Percentiles rank a stretch among this genome's conserved stretches.
phyloP scores from a whole-genome alignment of 225 moss, liverwort and hornwort species.

The Marchantia paleacea region DNA sequence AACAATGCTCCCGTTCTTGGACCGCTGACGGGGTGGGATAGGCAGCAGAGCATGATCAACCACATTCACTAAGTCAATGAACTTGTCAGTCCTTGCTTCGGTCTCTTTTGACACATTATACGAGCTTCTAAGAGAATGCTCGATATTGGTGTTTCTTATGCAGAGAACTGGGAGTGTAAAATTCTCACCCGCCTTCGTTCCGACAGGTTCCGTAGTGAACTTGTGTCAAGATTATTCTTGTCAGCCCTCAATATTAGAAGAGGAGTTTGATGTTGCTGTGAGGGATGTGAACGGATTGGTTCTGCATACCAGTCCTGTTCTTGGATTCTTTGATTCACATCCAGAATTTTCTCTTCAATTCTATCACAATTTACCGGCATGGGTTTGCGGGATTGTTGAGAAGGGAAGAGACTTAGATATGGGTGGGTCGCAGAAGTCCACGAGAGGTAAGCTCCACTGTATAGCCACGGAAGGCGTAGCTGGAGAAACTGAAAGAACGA shows the following conservation, averaged over 20 bases:
- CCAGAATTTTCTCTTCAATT: constrained; percentile 2
- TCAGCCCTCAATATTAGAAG: constrained; percentile 7
- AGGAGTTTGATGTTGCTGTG: constrained; percentile 17
- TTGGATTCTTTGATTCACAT: not conserved
- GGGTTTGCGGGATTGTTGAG: not conserved
- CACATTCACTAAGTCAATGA: not conserved
- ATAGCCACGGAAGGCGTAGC: constrained; percentile 1
- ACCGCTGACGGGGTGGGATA: constrained; percentile 1
- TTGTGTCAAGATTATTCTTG: constrained; percentile 10
- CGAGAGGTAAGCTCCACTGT: constrained; percentile 16
- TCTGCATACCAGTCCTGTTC: constrained; percentile 9
- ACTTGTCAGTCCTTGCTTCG: not conserved
- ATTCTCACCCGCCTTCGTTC: constrained; percentile 1
- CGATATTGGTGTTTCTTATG: constrained; percentile 18
- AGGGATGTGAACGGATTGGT: constrained; percentile 18
- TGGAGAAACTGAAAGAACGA: constrained; percentile 19
- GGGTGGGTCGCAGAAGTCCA: constrained; percentile 18
- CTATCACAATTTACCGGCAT: not conserved
- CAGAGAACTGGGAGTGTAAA: constrained; percentile 15
- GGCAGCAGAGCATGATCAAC: constrained; percentile 2
- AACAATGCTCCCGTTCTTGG: not conserved
- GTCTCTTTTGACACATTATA: constrained; percentile 13
- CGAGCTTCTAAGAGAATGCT: constrained; percentile 16
- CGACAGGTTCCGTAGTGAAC: constrained; percentile 9
- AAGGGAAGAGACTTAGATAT: constrained; percentile 17